Evolutionary conservation across 1,284 basidiomycete species (phyloP).

Genomic region (Puccinia polysora): DNA sequence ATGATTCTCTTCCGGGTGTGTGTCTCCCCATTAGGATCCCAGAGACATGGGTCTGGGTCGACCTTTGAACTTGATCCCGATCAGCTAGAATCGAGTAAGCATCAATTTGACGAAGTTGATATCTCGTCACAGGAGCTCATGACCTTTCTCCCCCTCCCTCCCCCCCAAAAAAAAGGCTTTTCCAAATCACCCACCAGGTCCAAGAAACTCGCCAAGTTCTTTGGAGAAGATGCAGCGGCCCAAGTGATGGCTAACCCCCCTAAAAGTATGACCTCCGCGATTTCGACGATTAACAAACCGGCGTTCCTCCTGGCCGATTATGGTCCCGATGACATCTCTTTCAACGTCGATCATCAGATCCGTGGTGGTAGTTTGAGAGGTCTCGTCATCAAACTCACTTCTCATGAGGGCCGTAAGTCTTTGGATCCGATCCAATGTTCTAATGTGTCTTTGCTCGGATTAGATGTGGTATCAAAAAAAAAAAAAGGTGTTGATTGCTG

Average conservation of each 20-base stretch:
- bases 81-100: constrained; percentile 20
- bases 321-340: constrained; percentile 51
- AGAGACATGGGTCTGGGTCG: too few relatives aligned
- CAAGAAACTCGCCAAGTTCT: constrained; percentile 41
- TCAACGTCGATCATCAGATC: constrained; percentile 50
- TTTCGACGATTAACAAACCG: too few relatives aligned
- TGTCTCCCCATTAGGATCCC: not conserved
- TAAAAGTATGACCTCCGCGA: constrained; percentile 17
- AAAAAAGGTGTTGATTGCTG: too few relatives aligned
- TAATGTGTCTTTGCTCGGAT: too few relatives aligned
- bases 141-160: too few relatives aligned
- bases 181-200: constrained; percentile 38
- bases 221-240: constrained; percentile 34
- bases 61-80: constrained; percentile 5
- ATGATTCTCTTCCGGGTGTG: too few relatives aligned
- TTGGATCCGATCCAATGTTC: not conserved
- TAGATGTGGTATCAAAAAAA: too few relatives aligned
- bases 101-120: too few relatives aligned
- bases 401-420: constrained; percentile 39
- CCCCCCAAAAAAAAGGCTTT: too few relatives aligned
- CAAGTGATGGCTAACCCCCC: not conserved
- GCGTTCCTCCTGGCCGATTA: constrained; percentile 52
- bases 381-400: constrained; percentile 43
- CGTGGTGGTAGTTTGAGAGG: constrained; percentile 52
- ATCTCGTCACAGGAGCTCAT: not conserved